Evolutionary conservation across 2,329 filamentous ascomycete species (phyloP).

Genomic region (Aspergillus sp.): DNA sequence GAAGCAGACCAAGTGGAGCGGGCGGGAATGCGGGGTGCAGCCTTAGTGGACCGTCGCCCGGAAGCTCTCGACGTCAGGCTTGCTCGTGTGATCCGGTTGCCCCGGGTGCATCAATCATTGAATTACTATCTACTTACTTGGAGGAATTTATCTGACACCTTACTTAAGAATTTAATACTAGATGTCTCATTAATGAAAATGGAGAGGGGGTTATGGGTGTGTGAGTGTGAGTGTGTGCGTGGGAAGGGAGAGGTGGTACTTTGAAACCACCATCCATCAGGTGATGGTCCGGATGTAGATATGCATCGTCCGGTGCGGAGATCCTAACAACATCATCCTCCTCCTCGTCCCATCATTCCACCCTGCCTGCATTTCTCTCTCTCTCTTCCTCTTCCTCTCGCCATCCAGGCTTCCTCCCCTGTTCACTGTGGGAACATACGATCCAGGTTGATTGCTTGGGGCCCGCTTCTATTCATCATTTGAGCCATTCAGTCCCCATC

Average conservation of each 20-base stretch:
- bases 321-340: slow-evolving; percentile 14
- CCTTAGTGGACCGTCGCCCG: slow-evolving; percentile 24
- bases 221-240: too few species aligned
- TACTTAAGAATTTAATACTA: too few species aligned
- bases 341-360: slow-evolving; percentile 3
- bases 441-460: not conserved
- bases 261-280: slow-evolving; percentile 13
- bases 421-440: not conserved
- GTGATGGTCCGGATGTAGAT: slow-evolving; percentile 1
- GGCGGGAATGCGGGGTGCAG: slow-evolving; percentile 41
- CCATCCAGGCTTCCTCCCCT: not conserved
- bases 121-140: too few species aligned
- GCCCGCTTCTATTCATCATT: not conserved
- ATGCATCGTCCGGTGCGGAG: slow-evolving; percentile 13
- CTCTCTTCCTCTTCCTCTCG: not conserved
- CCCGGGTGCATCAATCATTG: slow-evolving; percentile 17
- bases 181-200: too few species aligned
- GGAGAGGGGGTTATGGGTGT: too few species aligned
- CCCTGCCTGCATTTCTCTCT: not conserved
- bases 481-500: not conserved
- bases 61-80: slow-evolving; percentile 32
- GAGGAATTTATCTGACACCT: too few species aligned
- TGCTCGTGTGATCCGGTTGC: slow-evolving; percentile 34
- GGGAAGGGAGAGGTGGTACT: too few species aligned
- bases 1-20: slow-evolving; percentile 22